Base-by-base conservation (phyloP, 257 asterid genomes). In the Misopates orontium region DNA sequence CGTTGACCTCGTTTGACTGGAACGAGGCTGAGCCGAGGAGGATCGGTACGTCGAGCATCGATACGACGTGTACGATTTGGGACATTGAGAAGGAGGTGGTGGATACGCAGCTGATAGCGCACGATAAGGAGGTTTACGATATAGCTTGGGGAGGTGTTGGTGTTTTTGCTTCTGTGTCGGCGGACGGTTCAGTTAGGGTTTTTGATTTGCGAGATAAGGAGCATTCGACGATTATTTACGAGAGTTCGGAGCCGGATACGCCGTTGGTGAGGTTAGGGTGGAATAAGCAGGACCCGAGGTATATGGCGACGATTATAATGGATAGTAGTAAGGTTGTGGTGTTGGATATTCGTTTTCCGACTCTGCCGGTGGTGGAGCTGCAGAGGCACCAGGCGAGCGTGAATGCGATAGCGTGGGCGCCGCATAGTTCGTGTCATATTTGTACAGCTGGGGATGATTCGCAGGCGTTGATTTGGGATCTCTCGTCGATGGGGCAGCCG, bases 121-220 rank as follows among this genome's bases (percentile, higher is more conserved):
- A 92, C 69, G 99, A 93, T 68, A 93, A 93, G 86, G 99, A 93
- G 95, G 99, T 93, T 21, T 90, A 87, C 64, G 99, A 93, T 53
- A 93, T 93, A 8, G 97, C 99, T 4, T 93, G 99, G 99, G 99
- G 97, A 7, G 97, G 97, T 10, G 99, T 87, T 50, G 96, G 97
- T 49, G 97, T 93, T 63, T 93, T 93, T 54, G 99, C 99, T 0
- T 87, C 95, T 2, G 99, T 93, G 52, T 93, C 96, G 0, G 99
- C 97, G 0, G 97, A 93, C 63, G 99, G 99, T 4, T 87, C 95
- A 1, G 99, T 93, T 64, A 88, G 99, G 90, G 97, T 93, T 62
- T 93, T 93, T 58, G 97, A 93, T 71, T 85, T 93, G 8, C 80
- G 99, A 0, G 99, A 92, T 73, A 92, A 92, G 93, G 98, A 92